Conservation (phyloP, 1,284 basidiomycete species). For the Boletus sp. region DNA sequence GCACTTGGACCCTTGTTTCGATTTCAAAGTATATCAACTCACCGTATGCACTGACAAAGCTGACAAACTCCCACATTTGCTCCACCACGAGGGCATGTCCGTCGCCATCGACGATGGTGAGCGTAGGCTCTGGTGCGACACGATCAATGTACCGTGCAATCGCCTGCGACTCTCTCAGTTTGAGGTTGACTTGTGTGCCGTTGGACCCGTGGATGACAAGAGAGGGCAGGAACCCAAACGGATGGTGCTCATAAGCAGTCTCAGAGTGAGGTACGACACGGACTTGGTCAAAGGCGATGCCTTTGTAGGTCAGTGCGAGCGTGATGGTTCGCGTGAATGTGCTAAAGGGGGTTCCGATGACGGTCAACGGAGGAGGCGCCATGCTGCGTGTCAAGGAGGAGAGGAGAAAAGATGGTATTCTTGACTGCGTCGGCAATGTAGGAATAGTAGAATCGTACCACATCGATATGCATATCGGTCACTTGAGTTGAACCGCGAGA, state of each 20-base stretch:
- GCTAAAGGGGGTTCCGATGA: constrained; percentile 40
- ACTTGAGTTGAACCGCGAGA: no score
- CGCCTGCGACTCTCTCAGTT: constrained; percentile 35
- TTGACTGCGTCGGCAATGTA: no score
- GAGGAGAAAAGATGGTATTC: no score
- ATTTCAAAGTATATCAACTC: background rate
- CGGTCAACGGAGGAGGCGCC: constrained; percentile 26
- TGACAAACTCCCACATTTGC: constrained; percentile 41
- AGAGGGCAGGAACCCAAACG: constrained; percentile 39
- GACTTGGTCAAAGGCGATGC: constrained; percentile 33
- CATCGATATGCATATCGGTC: no score
- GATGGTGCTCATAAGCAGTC: constrained; percentile 34
- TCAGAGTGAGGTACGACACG: constrained; percentile 36
- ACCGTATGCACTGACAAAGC: constrained; percentile 34
- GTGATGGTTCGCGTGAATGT: constrained; percentile 41
- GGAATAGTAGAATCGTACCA: no score
- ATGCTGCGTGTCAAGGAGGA: constrained; percentile 14
- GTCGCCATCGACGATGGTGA: constrained; percentile 28
- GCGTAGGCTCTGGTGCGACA: constrained; percentile 32
- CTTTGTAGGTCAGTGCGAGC: constrained; percentile 36
- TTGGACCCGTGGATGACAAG: constrained; percentile 35
- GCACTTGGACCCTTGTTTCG: no score
- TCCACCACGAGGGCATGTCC: constrained; percentile 26
- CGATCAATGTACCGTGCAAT: constrained; percentile 37
- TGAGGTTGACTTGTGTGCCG: constrained; percentile 30